Percentiles rank a stretch among this genome's conserved stretches.
These are phyloP conservation scores for Anthoceros angustus DNA, from an alignment of 225 moss, liverwort and hornwort species.

Conservation along the genomic window DNA sequence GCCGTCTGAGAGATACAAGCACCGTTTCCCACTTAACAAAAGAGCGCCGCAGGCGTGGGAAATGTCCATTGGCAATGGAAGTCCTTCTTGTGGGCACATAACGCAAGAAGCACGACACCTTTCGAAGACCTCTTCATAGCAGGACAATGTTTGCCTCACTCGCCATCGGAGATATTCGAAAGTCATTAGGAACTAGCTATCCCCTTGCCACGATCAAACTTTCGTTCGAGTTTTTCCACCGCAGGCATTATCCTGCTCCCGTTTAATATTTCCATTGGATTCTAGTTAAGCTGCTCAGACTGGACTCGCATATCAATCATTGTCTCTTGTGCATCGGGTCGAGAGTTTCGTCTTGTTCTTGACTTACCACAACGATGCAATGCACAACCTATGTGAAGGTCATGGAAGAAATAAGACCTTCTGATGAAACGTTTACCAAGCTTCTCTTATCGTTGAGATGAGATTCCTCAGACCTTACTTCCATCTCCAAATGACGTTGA, in stretches of 20 bases:
- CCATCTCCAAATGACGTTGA: conserved; percentile 4
- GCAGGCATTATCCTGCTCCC: neutral
- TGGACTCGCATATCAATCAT: neutral
- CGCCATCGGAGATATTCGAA: too few species aligned
- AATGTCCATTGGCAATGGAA: too few species aligned
- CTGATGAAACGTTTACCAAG: conserved; percentile 14
- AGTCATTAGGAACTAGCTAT: too few species aligned
- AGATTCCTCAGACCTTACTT: conserved; percentile 12
- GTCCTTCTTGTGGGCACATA: too few species aligned
- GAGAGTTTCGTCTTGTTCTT: neutral
- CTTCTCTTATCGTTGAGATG: conserved; percentile 7
- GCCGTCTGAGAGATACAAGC: too few species aligned
- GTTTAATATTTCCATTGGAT: neutral
- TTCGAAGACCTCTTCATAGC: too few species aligned
- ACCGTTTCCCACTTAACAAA: too few species aligned
- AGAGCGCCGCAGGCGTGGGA: too few species aligned
- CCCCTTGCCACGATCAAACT: too few species aligned
- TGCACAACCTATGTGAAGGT: neutral
- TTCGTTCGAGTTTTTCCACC: too few species aligned
- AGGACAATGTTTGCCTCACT: too few species aligned
- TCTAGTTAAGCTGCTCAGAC: neutral
- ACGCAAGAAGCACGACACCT: too few species aligned
- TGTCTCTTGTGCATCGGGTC: neutral
- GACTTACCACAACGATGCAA: neutral
- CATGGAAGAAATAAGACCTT: neutral